phyloP scores from a whole-genome alignment of 129 eudicot genomes.

The Escallonia rubra region DNA sequence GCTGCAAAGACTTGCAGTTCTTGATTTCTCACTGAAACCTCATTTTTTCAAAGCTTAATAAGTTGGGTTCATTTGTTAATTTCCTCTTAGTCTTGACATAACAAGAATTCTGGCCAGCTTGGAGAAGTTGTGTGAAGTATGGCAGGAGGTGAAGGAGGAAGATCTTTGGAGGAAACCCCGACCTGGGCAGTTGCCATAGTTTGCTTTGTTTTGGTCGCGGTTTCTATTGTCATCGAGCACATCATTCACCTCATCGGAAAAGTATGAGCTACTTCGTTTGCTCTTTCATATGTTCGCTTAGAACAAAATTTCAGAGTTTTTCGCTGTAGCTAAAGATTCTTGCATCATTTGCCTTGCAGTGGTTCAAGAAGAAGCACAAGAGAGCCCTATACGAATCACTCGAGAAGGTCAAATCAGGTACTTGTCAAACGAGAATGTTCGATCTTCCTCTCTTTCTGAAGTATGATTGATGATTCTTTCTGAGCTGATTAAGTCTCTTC shows the following conservation, averaged over 20 bases:
- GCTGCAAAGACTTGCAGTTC: too few species aligned
- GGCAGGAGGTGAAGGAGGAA: slow-evolving; percentile 53
- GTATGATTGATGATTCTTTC: too few species aligned
- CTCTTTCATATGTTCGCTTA: not conserved
- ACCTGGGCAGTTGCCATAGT: slow-evolving; percentile 72
- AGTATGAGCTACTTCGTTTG: slow-evolving; percentile 17
- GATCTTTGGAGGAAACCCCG: slow-evolving; percentile 66
- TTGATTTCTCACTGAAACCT: too few species aligned
- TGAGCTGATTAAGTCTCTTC: not conserved
- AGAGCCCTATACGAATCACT: slow-evolving; percentile 63
- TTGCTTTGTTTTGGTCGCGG: slow-evolving; percentile 40
- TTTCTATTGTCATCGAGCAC: slow-evolving; percentile 47
- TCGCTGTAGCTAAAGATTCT: not conserved
- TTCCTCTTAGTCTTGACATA: too few species aligned
- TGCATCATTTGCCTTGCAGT: slow-evolving; percentile 29
- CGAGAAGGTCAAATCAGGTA: slow-evolving; percentile 46
- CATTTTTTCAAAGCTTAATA: too few species aligned
- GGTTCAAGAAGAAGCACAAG: slow-evolving; percentile 61
- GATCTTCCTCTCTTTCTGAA: too few species aligned
- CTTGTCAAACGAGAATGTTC: not conserved
- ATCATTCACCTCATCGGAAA: slow-evolving; percentile 46
- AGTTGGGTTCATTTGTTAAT: too few species aligned
- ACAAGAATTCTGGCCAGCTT: too few species aligned
- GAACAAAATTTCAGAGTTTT: not conserved
- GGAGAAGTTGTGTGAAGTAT: slow-evolving; percentile 6